Percentiles rank a stretch among this genome's conserved stretches.
phyloP scores from a whole-genome alignment of 2,329 filamentous ascomycete genomes.

The Akanthomyces muscarius region DNA sequence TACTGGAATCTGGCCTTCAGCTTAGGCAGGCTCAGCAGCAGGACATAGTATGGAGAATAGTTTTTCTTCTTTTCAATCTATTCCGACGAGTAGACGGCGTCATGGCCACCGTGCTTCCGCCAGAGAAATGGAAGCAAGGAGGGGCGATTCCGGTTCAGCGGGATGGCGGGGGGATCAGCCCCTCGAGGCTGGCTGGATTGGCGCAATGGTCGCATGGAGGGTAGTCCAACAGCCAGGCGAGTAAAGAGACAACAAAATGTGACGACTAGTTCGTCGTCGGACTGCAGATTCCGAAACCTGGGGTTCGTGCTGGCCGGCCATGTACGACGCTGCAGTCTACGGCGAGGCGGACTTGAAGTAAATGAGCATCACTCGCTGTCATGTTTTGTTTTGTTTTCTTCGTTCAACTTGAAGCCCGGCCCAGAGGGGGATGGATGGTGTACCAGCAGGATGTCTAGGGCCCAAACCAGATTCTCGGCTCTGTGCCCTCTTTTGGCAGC shows the following conservation, averaged over 20 bases:
- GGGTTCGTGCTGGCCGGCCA: neutral
- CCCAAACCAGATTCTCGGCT: too few relatives aligned
- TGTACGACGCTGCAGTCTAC: neutral
- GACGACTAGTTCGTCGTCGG: neutral
- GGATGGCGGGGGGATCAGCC: neutral
- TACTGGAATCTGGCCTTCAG: too few relatives aligned
- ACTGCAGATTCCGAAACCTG: neutral
- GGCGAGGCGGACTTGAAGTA: too few relatives aligned
- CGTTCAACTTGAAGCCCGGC: too few relatives aligned
- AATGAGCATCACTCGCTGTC: too few relatives aligned
- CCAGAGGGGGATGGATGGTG: too few relatives aligned
- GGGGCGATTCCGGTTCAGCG: neutral
- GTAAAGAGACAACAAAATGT: conserved; percentile 5
- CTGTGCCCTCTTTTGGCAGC: too few relatives aligned
- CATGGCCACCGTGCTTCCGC: neutral
- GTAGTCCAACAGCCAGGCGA: neutral
- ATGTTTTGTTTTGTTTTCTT: too few relatives aligned
- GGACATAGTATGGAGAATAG: too few relatives aligned
- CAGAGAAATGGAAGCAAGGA: neutral
- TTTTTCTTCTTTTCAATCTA: too few relatives aligned
- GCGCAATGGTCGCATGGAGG: neutral
- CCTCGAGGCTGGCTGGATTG: neutral
- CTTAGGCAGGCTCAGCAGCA: too few relatives aligned
- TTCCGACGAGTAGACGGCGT: neutral
- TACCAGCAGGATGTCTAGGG: too few relatives aligned